phyloP scores from a whole-genome alignment of 495 filamentous ascomycete species.

The Trichodelitschia bisporula region DNA sequence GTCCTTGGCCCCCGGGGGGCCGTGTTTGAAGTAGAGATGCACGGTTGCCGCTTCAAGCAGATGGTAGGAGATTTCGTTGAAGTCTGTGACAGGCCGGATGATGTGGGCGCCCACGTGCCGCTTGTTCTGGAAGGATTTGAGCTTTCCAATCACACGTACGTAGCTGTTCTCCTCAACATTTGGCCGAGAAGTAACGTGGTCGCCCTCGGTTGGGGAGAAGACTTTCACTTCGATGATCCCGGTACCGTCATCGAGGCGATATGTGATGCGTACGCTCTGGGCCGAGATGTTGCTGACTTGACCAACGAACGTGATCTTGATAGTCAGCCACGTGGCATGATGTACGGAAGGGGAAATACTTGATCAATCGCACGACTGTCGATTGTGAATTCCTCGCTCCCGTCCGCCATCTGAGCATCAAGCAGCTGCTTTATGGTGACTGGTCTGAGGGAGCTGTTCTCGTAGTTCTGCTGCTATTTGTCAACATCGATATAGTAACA shows the following conservation, averaged over 20 bases:
- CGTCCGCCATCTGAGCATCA: conserved; percentile 49
- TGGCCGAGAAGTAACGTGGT: conserved; percentile 15
- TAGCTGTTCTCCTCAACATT: conserved; percentile 44
- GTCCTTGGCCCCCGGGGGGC: conserved; percentile 24
- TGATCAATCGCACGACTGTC: conserved; percentile 42
- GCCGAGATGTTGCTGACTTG: conserved; percentile 67
- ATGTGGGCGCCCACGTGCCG: conserved; percentile 56
- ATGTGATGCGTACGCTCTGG: conserved; percentile 79
- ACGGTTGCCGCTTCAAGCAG: conserved; percentile 69
- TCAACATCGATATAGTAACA: too few relatives aligned
- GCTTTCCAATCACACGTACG: conserved; percentile 54
- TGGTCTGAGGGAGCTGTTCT: conserved; percentile 55
- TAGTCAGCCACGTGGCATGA: background rate
- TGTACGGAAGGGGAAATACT: too few relatives aligned
- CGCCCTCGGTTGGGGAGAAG: conserved; percentile 41
- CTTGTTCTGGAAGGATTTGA: conserved; percentile 58
- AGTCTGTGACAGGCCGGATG: conserved; percentile 52
- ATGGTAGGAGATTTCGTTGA: conserved; percentile 81
- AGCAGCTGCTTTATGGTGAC: conserved; percentile 87
- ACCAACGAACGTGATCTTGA: conserved; percentile 66
- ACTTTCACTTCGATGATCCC: conserved; percentile 79
- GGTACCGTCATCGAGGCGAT: conserved; percentile 87
- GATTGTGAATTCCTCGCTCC: conserved; percentile 51
- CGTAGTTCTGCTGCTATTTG: too few relatives aligned
- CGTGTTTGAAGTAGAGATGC: conserved; percentile 69